Conservation (phyloP, 768 basidiomycete species). For the Paxillus ammoniavirescens region DNA sequence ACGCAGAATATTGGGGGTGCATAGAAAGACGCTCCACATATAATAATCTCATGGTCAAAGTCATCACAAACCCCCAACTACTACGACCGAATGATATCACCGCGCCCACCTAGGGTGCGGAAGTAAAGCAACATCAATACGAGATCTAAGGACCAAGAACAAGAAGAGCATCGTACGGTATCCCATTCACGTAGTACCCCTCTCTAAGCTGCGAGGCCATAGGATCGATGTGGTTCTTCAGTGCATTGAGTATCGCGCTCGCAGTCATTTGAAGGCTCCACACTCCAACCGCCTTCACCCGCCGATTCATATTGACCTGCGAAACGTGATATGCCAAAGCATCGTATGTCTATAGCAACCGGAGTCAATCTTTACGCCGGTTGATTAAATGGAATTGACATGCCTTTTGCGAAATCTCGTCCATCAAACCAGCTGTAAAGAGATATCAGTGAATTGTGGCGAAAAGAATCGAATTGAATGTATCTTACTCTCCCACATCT, state of each 20-base stretch:
- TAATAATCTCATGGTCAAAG: too few species aligned
- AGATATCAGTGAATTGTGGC: conserved; percentile 7
- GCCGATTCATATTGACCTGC: conserved; percentile 84
- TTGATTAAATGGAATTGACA: conserved; percentile 2
- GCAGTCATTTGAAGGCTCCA: conserved; percentile 97
- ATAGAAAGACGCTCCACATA: not conserved
- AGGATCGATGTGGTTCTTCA: conserved; percentile 78
- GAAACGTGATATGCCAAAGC: conserved; percentile 95
- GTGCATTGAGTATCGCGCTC: conserved; percentile 75
- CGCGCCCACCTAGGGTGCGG: conserved; percentile 3
- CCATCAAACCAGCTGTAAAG: conserved; percentile 82
- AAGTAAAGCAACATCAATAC: conserved; percentile 10
- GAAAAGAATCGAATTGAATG: not conserved
- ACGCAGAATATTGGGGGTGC: too few species aligned
- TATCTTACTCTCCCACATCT: conserved; percentile 91
- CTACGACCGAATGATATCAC: not conserved
- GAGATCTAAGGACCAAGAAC: conserved; percentile 18
- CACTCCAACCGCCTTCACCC: conserved; percentile 85
- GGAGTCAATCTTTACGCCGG: not conserved
- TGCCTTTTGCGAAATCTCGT: conserved; percentile 85
- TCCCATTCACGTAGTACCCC: conserved; percentile 29
- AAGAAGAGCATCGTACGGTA: conserved; percentile 30
- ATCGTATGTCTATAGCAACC: conserved; percentile 65
- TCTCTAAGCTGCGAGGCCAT: conserved; percentile 30
- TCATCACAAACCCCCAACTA: not conserved